Evolutionary conservation across 768 basidiomycete species (phyloP).

Genomic region (Amanita fuliginea): DNA sequence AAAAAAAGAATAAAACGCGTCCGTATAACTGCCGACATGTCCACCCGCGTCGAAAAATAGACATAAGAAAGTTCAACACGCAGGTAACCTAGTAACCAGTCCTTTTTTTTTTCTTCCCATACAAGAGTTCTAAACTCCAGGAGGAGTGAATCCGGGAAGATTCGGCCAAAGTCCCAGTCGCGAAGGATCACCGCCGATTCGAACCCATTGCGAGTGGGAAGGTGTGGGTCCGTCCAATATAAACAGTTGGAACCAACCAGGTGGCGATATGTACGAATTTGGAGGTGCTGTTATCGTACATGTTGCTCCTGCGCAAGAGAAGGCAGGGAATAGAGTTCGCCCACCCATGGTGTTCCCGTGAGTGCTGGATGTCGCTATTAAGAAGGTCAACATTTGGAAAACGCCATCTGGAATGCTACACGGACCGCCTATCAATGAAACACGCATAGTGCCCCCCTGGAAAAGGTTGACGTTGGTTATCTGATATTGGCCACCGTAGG

Average conservation of each 20-base stretch:
- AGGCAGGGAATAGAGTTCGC: constrained; percentile 62
- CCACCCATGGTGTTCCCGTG: constrained; percentile 73
- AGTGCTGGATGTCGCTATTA: constrained; percentile 56
- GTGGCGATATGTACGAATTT: constrained; percentile 54
- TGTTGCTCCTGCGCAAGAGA: constrained; percentile 54
- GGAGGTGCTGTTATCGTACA: constrained; percentile 77
- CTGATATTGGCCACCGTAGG: constrained; percentile 36
- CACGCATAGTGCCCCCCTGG: constrained; percentile 36
- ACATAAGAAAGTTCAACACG: neutral
- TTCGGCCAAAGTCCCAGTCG: constrained; percentile 65
- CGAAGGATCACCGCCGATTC: constrained; percentile 70
- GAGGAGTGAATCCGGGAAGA: constrained; percentile 53
- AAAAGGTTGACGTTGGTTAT: constrained; percentile 38
- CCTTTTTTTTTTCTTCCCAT: neutral
- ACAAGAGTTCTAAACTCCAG: constrained; percentile 32
- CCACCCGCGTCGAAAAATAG: too few relatives aligned
- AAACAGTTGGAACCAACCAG: constrained; percentile 70
- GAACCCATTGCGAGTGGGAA: constrained; percentile 62
- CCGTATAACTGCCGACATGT: too few relatives aligned
- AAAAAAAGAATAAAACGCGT: too few relatives aligned
- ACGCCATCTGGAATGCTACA: constrained; percentile 2
- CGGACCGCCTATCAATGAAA: constrained; percentile 59
- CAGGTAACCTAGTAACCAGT: neutral
- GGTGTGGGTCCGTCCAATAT: constrained; percentile 73
- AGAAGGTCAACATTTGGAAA: constrained; percentile 2